Conservation (phyloP, 441 rosid genomes). For the Populus hybrid region DNA sequence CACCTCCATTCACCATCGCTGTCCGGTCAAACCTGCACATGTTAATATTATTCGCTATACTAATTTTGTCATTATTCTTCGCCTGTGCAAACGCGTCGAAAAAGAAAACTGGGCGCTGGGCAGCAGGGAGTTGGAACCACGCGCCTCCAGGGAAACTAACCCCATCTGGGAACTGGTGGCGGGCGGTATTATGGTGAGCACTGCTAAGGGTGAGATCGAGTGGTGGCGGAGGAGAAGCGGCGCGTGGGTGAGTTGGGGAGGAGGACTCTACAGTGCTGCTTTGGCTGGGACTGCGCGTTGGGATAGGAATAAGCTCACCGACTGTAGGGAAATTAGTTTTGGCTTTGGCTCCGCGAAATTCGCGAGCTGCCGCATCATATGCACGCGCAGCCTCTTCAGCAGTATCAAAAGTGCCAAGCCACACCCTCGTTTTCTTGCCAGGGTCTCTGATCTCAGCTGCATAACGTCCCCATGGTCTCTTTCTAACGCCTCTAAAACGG, state of each 20-base stretch:
- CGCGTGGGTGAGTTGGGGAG: slow-evolving; percentile 36
- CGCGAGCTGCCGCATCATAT: slow-evolving; percentile 59
- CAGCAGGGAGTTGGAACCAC: slow-evolving; percentile 33
- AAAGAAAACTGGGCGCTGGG: slow-evolving; percentile 42
- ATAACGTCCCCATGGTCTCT: slow-evolving; percentile 86
- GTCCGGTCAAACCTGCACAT: slow-evolving; percentile 24
- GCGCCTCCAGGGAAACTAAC: slow-evolving; percentile 17
- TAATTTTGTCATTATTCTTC: neutral
- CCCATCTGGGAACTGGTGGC: neutral
- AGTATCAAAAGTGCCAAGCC: slow-evolving; percentile 88
- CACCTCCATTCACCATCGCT: slow-evolving; percentile 18
- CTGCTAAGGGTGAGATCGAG: slow-evolving; percentile 38
- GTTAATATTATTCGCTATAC: neutral
- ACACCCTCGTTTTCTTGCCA: slow-evolving; percentile 59
- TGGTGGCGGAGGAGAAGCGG: slow-evolving; percentile 17
- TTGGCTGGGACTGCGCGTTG: slow-evolving; percentile 50
- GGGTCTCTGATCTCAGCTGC: slow-evolving; percentile 91
- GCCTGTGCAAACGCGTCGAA: slow-evolving; percentile 39
- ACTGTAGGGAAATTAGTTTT: slow-evolving; percentile 57
- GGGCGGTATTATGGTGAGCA: neutral
- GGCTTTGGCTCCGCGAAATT: slow-evolving; percentile 72
- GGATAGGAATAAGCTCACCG: slow-evolving; percentile 26
- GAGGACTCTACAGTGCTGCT: slow-evolving; percentile 64
- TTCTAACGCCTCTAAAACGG: slow-evolving; percentile 70
- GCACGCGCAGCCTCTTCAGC: slow-evolving; percentile 78